These are phyloP conservation scores for Chlamydomonas applanata DNA, from an alignment of 139 green algal genomes.

Conservation along the genomic window DNA sequence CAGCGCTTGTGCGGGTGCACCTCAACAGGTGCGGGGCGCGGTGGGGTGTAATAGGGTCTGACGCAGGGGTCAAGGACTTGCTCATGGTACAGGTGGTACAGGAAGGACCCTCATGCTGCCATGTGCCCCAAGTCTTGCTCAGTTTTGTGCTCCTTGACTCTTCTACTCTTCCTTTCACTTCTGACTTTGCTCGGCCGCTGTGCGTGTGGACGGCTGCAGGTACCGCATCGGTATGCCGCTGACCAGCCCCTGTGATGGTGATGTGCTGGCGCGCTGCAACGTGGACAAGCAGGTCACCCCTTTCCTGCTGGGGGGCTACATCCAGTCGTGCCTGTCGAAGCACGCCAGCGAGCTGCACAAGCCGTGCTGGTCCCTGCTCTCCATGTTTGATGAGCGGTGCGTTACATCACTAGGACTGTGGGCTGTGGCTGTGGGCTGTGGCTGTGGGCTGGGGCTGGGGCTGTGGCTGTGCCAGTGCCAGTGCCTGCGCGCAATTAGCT, in stretches of 20 bases:
- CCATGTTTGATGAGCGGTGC: slow-evolving; percentile 24
- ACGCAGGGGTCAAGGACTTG: too few relatives aligned
- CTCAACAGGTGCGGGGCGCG: slow-evolving; percentile 9
- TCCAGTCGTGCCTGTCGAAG: slow-evolving; percentile 28
- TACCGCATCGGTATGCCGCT: slow-evolving; percentile 40
- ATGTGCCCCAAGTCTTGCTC: too few relatives aligned
- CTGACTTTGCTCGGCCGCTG: too few relatives aligned
- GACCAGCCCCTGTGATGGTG: slow-evolving; percentile 32
- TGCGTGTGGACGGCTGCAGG: too few relatives aligned
- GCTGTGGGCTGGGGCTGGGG: too few relatives aligned
- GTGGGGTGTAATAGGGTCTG: too few relatives aligned
- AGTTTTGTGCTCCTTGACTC: too few relatives aligned
- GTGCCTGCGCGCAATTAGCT: too few relatives aligned
- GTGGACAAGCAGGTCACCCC: slow-evolving; percentile 21
- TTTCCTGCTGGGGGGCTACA: slow-evolving; percentile 29
- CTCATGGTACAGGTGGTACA: too few relatives aligned
- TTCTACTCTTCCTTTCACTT: too few relatives aligned
- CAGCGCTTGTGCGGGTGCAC: slow-evolving; percentile 22
- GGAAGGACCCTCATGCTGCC: not conserved
- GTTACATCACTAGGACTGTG: not conserved
- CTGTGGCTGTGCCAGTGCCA: too few relatives aligned
- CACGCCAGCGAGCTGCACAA: slow-evolving; percentile 21
- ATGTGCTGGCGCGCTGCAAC: slow-evolving; percentile 31
- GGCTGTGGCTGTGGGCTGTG: not conserved
- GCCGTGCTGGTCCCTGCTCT: slow-evolving; percentile 36